These are phyloP conservation scores for Candida pseudoviswanathii DNA, from an alignment of 1,139 yeast genomes.

Conservation along the genomic window DNA sequence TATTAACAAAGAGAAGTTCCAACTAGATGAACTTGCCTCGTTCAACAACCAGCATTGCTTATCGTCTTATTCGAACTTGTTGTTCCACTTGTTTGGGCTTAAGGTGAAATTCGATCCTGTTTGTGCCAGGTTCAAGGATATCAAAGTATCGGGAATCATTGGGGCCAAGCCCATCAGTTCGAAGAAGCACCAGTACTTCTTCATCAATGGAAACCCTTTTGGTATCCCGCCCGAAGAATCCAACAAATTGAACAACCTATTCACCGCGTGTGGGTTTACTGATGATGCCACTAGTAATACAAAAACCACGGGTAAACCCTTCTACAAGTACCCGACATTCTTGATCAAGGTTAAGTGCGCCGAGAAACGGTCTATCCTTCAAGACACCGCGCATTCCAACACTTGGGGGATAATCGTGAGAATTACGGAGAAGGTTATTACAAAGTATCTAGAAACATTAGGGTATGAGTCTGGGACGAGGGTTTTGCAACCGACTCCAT, in stretches of 20 bases:
- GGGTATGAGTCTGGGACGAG: conserved; percentile 17
- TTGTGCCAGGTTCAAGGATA: conserved; percentile 24
- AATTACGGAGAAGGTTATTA: conserved; percentile 30
- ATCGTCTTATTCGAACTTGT: conserved; percentile 2
- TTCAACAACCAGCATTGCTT: conserved; percentile 2
- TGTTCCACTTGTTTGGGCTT: conserved; percentile 12
- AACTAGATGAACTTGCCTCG: conserved; percentile 9
- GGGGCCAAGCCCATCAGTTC: conserved; percentile 31
- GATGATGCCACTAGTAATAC: conserved; percentile 6
- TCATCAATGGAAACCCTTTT: conserved; percentile 45
- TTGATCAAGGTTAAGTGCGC: conserved; percentile 37
- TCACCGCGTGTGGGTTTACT: conserved; percentile 18
- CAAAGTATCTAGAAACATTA: conserved; percentile 26
- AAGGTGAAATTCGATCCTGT: conserved; percentile 20
- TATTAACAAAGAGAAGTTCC: conserved; percentile 12
- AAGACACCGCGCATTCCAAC: conserved; percentile 36
- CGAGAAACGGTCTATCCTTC: conserved; percentile 37
- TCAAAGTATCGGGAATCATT: conserved; percentile 31
- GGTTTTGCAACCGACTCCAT: conserved; percentile 1
- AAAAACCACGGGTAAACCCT: conserved; percentile 12
- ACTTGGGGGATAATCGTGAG: conserved; percentile 27
- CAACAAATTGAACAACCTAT: conserved; percentile 28
- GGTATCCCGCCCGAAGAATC: conserved; percentile 22
- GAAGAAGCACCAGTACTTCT: conserved; percentile 47
- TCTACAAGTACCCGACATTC: conserved; percentile 34